phyloP scores from a whole-genome alignment of 2,329 filamentous ascomycete genomes.

The Pseudomassariella vexata region DNA sequence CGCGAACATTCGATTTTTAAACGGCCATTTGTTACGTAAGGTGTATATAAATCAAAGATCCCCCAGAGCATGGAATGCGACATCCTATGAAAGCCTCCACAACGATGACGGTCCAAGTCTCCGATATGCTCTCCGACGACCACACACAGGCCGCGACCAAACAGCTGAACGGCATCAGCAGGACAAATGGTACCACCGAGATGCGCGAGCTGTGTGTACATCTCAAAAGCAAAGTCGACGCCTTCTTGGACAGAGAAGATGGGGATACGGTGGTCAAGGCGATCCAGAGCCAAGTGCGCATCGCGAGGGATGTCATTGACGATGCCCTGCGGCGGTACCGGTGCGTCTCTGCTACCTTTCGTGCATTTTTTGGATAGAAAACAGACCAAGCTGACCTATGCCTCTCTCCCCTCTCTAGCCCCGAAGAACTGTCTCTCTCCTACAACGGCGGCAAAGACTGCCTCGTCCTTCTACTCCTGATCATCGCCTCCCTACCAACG shows the following conservation, averaged over 20 bases:
- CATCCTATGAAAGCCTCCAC: too few relatives aligned
- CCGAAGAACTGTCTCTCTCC: slow-evolving; percentile 76
- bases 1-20: too few relatives aligned
- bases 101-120: too few relatives aligned
- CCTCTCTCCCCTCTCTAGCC: slow-evolving; percentile 45
- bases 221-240: slow-evolving; percentile 54
- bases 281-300: slow-evolving; percentile 69
- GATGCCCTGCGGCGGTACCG: slow-evolving; percentile 71
- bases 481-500: slow-evolving; percentile 59
- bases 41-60: too few relatives aligned
- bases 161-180: too few relatives aligned
- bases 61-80: too few relatives aligned
- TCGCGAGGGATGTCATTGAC: slow-evolving; percentile 67
- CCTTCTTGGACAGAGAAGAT: slow-evolving; percentile 58
- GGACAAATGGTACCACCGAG: background rate
- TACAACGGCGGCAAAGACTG: slow-evolving; percentile 99
- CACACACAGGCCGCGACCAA: too few relatives aligned
- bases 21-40: too few relatives aligned
- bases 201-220: slow-evolving; percentile 34
- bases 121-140: too few relatives aligned
- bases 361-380: slow-evolving; percentile 7
- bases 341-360: slow-evolving; percentile 38
- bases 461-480: slow-evolving; percentile 82
- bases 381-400: background rate
- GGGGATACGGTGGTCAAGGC: slow-evolving; percentile 50